Conservation (phyloP, 176 grass and related monocot species). For the Cocos nucifera region DNA sequence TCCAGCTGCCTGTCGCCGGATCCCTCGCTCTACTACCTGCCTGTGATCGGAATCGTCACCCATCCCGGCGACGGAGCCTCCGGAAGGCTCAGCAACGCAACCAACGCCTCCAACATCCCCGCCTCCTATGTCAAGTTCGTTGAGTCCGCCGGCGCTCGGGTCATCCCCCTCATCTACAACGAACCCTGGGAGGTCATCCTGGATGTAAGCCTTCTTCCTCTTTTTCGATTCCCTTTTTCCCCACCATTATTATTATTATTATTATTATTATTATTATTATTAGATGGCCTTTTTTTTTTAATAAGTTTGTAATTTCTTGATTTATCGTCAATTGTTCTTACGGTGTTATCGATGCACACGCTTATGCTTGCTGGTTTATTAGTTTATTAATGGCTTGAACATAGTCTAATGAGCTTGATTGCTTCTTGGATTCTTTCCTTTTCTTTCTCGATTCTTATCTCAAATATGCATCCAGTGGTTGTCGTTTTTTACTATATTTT, state of each 20-base stretch:
- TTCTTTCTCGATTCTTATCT: no score
- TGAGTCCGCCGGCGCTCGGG: slow-evolving; percentile 64
- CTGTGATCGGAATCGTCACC: slow-evolving; percentile 85
- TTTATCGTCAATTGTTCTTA: no score
- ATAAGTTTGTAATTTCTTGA: no score
- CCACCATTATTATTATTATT: background rate
- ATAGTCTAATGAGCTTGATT: no score
- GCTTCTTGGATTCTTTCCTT: no score
- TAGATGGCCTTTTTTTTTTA: no score
- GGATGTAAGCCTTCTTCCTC: slow-evolving; percentile 26
- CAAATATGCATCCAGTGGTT: no score
- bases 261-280: no score
- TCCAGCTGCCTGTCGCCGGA: slow-evolving; percentile 31
- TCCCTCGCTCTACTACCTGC: slow-evolving; percentile 42
- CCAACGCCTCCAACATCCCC: slow-evolving; percentile 39
- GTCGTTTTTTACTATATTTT: no score
- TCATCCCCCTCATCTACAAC: slow-evolving; percentile 83
- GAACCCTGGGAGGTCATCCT: slow-evolving; percentile 63
- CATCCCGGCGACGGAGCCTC: slow-evolving; percentile 70
- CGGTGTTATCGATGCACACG: no score
- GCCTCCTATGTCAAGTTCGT: slow-evolving; percentile 78
- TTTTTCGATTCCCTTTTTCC: background rate
- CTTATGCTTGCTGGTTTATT: no score
- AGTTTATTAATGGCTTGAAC: no score
- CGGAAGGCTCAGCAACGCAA: slow-evolving; percentile 45